Evolutionary conservation across 2,329 filamentous ascomycete species (phyloP).

Genomic region (Trichoderma polysporum): DNA sequence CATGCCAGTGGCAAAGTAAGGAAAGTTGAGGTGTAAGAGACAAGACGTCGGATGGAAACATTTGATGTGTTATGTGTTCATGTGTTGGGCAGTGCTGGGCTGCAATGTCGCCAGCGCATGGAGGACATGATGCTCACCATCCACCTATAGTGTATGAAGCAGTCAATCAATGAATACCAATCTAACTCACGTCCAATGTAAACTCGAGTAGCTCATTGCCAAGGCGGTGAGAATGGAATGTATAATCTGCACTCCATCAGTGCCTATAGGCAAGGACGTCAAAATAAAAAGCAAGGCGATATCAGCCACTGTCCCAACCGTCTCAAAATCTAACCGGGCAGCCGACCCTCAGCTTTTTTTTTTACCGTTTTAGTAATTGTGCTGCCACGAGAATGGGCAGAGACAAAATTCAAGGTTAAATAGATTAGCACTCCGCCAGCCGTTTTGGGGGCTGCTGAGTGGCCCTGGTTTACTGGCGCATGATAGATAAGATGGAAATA

Average conservation of each 20-base stretch:
- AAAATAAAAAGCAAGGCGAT: neutral
- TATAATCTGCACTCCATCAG: too few relatives aligned
- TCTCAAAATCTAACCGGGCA: neutral
- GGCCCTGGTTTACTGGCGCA: neutral
- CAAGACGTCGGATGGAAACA: neutral
- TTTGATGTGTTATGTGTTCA: neutral
- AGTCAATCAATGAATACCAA: neutral
- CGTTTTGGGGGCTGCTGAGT: constrained; percentile 7
- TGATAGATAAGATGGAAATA: neutral
- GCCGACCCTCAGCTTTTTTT: neutral
- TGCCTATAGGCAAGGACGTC: too few relatives aligned
- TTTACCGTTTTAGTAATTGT: neutral
- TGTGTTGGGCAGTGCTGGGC: neutral
- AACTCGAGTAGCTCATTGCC: neutral
- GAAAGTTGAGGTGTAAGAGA: neutral
- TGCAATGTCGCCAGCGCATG: neutral
- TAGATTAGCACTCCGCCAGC: constrained; percentile 1
- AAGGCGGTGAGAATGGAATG: neutral
- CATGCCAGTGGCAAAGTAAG: neutral
- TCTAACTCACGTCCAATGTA: neutral
- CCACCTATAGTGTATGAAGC: too few relatives aligned
- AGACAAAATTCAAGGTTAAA: constrained; percentile 17
- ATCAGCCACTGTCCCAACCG: neutral
- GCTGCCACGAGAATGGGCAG: neutral
- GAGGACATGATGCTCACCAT: too few relatives aligned